Conservation (phyloP, 805 yeast genomes). For the Maudiozyma pseudohumilis region DNA sequence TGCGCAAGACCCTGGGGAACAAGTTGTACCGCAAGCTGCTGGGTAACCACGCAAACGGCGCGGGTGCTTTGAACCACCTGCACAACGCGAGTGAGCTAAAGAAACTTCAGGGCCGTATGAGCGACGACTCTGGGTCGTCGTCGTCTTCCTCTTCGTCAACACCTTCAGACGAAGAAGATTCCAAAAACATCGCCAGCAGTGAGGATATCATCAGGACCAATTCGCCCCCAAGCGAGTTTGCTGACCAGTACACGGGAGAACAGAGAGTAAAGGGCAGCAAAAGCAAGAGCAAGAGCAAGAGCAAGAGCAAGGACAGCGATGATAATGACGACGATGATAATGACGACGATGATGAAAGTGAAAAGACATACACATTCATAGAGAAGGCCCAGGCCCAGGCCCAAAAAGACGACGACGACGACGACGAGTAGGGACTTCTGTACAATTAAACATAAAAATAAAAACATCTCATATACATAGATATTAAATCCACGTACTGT, state of each 20-base stretch:
- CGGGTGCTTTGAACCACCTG: neutral
- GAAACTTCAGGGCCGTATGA: conserved; percentile 40
- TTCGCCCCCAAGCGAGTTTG: conserved; percentile 29
- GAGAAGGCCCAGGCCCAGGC: conserved; percentile 29
- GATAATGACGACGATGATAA: conserved; percentile 21
- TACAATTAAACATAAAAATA: neutral
- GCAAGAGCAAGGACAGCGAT: conserved; percentile 5
- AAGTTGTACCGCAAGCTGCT: conserved; percentile 24
- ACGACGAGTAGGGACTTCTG: conserved; percentile 4
- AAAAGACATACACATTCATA: conserved; percentile 22
- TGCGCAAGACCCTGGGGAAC: conserved; percentile 27
- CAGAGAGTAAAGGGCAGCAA: conserved; percentile 1
- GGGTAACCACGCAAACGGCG: conserved; percentile 11
- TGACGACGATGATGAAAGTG: conserved; percentile 31
- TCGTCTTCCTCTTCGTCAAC: neutral
- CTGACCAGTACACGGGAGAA: conserved; percentile 22
- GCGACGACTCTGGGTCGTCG: neutral
- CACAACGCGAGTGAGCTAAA: neutral
- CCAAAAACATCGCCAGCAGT: conserved; percentile 3
- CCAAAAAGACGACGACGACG: conserved; percentile 29
- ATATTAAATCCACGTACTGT: too few relatives aligned
- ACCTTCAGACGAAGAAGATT: conserved; percentile 2
- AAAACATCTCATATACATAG: neutral
- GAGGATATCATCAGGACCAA: conserved; percentile 16
- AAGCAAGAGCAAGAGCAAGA: neutral